Evolutionary conservation across 2,329 filamentous ascomycete species (phyloP), one percentile per base, ranked within the genome.

Genomic region (Penicillium rolfsii): DNA sequence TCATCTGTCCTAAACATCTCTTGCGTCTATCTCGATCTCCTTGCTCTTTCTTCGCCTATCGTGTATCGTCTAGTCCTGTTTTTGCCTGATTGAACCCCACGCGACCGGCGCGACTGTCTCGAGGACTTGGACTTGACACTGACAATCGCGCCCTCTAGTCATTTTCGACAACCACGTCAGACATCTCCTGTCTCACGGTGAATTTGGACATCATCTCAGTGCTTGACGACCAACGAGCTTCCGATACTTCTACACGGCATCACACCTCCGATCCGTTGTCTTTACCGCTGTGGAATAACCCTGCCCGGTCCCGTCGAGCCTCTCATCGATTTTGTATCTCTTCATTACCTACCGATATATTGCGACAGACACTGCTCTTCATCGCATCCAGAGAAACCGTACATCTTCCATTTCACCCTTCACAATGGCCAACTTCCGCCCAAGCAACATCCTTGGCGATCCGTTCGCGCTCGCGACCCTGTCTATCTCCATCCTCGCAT

Each of bases 391-490:
- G 67, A 67, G 19, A 57, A 57, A 46, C 65, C 40, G 64, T 62
- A 35, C 57, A 7, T 40, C 43, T 26, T 55, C 38, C 48, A 52
- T 45, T 24, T 12, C n/a, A 48, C 52, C 52, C 5, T 52, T 57
- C 65, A 73, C 55, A 64, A 83, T 80, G 80, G 77, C 81, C 66
- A 80, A 79, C 70, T 89, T 97, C 78, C 89, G 86, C 77, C 79
- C 93, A 77, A 91, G 91, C 75, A 96, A 97, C 79, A 93, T 99
- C 71, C 84, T 97, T 63, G 95, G 95, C 71, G 94, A 99, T 80
- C 95, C 95, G 5, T 98, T 99, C 79, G 93, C 94, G 62, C 85
- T 99, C 62, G 93, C 93, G 58, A 98, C 95, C 38, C 87, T 96
- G 66, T 97, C 94, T 60, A 97, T 98, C 77, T 87, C 90, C 65